Base-by-base conservation (phyloP, 2,329 filamentous ascomycete genomes). In the Akanthomyces lecanii region DNA sequence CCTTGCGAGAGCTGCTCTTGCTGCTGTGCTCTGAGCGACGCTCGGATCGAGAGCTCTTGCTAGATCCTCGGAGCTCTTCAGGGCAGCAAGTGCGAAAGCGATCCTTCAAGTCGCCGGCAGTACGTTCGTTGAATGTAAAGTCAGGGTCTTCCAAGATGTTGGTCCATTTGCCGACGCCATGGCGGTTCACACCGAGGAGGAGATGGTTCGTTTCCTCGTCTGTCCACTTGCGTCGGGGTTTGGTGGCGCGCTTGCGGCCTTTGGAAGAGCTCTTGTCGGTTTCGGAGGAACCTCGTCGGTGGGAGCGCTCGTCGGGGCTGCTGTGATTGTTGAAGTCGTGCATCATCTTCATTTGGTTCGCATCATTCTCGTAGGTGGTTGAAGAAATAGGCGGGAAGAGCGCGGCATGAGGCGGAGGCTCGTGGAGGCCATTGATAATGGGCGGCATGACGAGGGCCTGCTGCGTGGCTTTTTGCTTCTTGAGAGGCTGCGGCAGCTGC, bases 1-100 rank as follows among this genome's bases (percentile, higher is more conserved):
- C 82, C 18, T 80, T 80, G 65, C 79, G 84, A 8, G 61, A 61
- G 21, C 50, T 71, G 70, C 54, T 71, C 75, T 25, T 72, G 64
- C 54, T 73, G 72, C 47, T 65, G 68, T n/a, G 65, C 53, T 42
- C 67, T 50, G 23, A 62, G 52, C 16, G 69, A 45, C 25, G 69
- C 67, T 21, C 66, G 67, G 65, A 70, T 64, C 67, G 69, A 45
- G 64, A 70, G 58, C 69, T 59, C 58, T 72, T 74, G 65, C 72
- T 77, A 12, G 76, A 78, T 28, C 75, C 75, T 54, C 83, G 80
- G 44, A 88, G 77, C 70, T 88, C 86, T 40, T 81, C 80, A 0
- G 86, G 86, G 65, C 85, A 88, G 69, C 85, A 88, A 4, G 86
- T 89, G 56, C 86, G 80, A 69, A 88, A 89, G 14, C 86, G 79